Evolutionary conservation across 2,329 filamentous ascomycete species (phyloP).

Genomic region (Rhytidhysteron rufulum): DNA sequence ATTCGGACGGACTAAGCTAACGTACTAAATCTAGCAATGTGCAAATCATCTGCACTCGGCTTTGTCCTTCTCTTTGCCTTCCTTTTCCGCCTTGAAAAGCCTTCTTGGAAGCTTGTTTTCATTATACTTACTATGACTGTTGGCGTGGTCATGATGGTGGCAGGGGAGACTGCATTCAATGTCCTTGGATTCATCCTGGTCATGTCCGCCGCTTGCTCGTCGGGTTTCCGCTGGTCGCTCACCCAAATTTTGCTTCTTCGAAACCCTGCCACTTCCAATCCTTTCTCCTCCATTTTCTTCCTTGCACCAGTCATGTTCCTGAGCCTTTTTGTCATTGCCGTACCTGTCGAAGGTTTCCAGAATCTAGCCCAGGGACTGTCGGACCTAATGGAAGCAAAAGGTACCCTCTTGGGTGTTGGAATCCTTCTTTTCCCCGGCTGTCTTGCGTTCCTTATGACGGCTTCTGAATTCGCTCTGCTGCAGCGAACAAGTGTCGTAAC

Average conservation of each 20-base stretch:
- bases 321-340: conserved; percentile 72
- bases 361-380: conserved; percentile 64
- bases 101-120: conserved; percentile 76
- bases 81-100: conserved; percentile 82
- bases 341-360: conserved; percentile 78
- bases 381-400: conserved; percentile 63
- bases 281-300: conserved; percentile 95
- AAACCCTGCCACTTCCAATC: conserved; percentile 92
- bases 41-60: conserved; percentile 92
- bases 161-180: conserved; percentile 88
- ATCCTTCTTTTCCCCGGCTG: conserved; percentile 85
- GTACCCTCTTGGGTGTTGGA: conserved; percentile 60
- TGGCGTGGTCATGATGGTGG: conserved; percentile 97
- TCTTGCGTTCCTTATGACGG: conserved; percentile 94
- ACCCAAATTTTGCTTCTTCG: conserved; percentile 93
- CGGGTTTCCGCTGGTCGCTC: conserved; percentile 96
- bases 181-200: conserved; percentile 83
- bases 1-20: background rate
- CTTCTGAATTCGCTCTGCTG: conserved; percentile 90
- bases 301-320: conserved; percentile 96
- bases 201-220: conserved; percentile 91
- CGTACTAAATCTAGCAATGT: conserved; percentile 63
- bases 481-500: conserved; percentile 95
- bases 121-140: conserved; percentile 91
- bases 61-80: conserved; percentile 97